These are phyloP conservation scores for Coemansia sp. DNA, from an alignment of 192 early-diverging fungal species.

Conservation along the genomic window DNA sequence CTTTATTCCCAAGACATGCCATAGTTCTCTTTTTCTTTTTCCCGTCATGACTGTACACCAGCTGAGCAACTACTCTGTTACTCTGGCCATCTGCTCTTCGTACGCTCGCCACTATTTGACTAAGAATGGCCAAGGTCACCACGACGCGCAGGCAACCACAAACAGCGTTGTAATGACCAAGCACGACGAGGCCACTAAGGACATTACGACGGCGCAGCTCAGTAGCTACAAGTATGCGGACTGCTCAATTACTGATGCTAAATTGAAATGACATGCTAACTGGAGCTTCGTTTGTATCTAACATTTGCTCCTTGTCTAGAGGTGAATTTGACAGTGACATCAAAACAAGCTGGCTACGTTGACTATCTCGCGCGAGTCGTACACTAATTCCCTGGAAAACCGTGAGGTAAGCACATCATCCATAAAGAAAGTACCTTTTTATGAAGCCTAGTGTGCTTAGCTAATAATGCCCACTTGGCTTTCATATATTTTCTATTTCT, in stretches of 20 bases:
- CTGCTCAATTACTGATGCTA: not conserved
- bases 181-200: constrained; percentile 16
- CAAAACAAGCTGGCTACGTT: constrained; percentile 71
- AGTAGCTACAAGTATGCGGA: constrained; percentile 24
- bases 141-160: not conserved
- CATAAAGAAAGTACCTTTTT: not conserved
- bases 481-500: too few relatives aligned
- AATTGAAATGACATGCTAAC: not conserved
- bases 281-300: not conserved
- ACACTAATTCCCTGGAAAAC: constrained; percentile 62
- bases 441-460: not conserved
- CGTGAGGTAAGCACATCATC: constrained; percentile 38
- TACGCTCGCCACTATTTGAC: constrained; percentile 43
- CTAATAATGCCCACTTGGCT: not conserved
- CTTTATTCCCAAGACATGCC: constrained; percentile 1
- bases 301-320: not conserved
- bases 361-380: constrained; percentile 63
- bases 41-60: constrained; percentile 41
- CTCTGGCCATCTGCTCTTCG: constrained; percentile 24
- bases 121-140: constrained; percentile 5
- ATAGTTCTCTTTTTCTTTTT: not conserved
- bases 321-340: constrained; percentile 59
- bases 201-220: constrained; percentile 25
- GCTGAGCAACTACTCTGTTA: constrained; percentile 9
- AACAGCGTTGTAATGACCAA: not conserved